Percentiles rank a stretch among this genome's conserved stretches.
Conservation (phyloP, 179 eudicot genomes). For the Drosera spatulata region DNA sequence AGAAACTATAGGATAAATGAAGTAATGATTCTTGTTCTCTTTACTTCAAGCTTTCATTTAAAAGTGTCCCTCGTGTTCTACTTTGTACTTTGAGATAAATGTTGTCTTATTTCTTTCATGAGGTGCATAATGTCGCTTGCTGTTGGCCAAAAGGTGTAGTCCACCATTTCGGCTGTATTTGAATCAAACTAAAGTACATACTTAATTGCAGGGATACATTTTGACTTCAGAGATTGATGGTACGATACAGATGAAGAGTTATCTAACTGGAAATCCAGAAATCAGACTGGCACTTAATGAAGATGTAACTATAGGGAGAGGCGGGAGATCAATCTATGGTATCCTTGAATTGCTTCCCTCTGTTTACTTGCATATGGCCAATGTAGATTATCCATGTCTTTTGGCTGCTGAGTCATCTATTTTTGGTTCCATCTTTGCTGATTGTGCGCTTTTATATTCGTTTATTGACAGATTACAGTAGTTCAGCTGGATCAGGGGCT, state of each 20-base stretch:
- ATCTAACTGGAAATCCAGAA: conserved; percentile 94
- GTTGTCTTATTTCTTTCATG: too few species aligned
- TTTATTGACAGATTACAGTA: conserved; percentile 43
- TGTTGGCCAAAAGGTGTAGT: too few species aligned
- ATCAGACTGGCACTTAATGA: conserved; percentile 88
- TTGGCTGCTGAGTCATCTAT: background rate
- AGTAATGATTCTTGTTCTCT: too few species aligned
- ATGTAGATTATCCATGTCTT: background rate
- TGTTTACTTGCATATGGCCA: conserved; percentile 1
- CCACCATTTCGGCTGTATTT: too few species aligned
- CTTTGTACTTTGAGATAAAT: too few species aligned
- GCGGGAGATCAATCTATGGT: conserved; percentile 72
- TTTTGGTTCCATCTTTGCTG: background rate
- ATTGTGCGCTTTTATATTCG: conserved; percentile 1
- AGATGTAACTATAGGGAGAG: conserved; percentile 70
- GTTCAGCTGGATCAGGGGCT: conserved; percentile 69
- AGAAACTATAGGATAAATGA: too few species aligned
- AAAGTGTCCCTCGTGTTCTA: too few species aligned
- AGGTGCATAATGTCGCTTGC: too few species aligned
- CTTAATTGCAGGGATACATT: conserved; percentile 66
- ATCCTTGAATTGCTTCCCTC: conserved; percentile 10
- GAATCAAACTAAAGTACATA: background rate
- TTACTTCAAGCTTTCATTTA: too few species aligned
- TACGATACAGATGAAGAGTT: conserved; percentile 97
- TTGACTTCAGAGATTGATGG: conserved; percentile 98